These are phyloP conservation scores for Chaetomium cochliodes DNA, from an alignment of 495 filamentous ascomycete genomes.

Conservation along the genomic window DNA sequence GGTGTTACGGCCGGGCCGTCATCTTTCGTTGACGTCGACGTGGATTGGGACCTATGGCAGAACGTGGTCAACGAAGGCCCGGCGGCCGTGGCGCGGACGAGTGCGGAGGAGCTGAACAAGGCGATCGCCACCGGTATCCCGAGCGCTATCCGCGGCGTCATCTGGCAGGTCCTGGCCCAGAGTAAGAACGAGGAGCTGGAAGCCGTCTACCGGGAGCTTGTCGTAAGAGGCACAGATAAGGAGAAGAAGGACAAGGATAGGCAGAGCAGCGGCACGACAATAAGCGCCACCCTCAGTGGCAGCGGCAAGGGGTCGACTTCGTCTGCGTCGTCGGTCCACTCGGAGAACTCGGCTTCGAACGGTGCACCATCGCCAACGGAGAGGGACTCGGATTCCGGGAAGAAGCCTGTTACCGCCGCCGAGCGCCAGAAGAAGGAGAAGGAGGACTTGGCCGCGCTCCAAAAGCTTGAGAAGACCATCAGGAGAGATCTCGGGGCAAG, in stretches of 20 bases:
- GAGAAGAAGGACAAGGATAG: slow-evolving; percentile 70
- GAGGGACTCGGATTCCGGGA: slow-evolving; percentile 60
- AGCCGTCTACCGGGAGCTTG: slow-evolving; percentile 78
- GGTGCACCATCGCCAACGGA: slow-evolving; percentile 58
- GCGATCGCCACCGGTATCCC: slow-evolving; percentile 94
- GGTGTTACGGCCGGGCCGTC: slow-evolving; percentile 72
- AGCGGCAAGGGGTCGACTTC: slow-evolving; percentile 65
- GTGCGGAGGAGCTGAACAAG: slow-evolving; percentile 79
- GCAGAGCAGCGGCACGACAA: slow-evolving; percentile 50
- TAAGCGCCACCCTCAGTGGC: slow-evolving; percentile 40
- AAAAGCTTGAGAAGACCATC: slow-evolving; percentile 88
- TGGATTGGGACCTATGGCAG: slow-evolving; percentile 99
- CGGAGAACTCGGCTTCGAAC: slow-evolving; percentile 69
- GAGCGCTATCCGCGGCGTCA: slow-evolving; percentile 88
- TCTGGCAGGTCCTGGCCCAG: slow-evolving; percentile 96
- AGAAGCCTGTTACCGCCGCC: slow-evolving; percentile 62
- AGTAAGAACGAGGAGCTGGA: slow-evolving; percentile 91
- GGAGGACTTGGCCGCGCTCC: slow-evolving; percentile 65
- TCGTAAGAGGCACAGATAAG: slow-evolving; percentile 76
- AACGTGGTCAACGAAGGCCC: slow-evolving; percentile 90
- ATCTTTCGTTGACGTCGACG: slow-evolving; percentile 60
- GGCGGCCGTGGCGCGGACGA: slow-evolving; percentile 77
- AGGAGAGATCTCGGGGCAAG: slow-evolving; percentile 84
- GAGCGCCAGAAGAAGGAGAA: slow-evolving; percentile 71
- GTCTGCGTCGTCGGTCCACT: slow-evolving; percentile 79